phyloP scores from a whole-genome alignment of 257 asterid genomes.

The Handroanthus guayacan region DNA sequence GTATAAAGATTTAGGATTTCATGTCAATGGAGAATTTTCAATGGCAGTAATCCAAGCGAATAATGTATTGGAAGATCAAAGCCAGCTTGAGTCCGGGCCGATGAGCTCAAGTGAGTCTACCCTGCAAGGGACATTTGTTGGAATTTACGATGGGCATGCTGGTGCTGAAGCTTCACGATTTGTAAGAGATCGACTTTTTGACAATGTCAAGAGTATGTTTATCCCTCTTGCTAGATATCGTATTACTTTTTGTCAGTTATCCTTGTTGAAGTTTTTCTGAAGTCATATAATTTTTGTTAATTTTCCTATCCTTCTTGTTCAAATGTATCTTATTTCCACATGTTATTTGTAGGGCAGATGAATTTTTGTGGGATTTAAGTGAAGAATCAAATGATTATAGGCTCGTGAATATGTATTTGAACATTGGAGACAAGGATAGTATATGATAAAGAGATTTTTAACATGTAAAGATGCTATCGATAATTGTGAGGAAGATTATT shows the following conservation, averaged over 20 bases:
- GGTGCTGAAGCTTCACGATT: constrained; percentile 83
- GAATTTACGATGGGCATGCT: constrained; percentile 89
- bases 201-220: constrained; percentile 70
- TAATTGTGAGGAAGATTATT: constrained; percentile 36
- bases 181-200: constrained; percentile 61
- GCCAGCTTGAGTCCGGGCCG: constrained; percentile 84
- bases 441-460: constrained; percentile 26
- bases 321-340: background rate
- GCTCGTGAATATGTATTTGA: constrained; percentile 36
- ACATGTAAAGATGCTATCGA: constrained; percentile 32
- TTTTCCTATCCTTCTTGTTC: constrained; percentile 6
- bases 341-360: constrained; percentile 23
- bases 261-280: background rate
- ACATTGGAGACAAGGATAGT: constrained; percentile 32
- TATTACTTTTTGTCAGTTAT: background rate
- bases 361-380: background rate
- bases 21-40: constrained; percentile 77
- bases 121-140: constrained; percentile 84
- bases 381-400: constrained; percentile 11
- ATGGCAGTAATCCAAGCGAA: constrained; percentile 92
- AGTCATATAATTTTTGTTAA: constrained; percentile 5
- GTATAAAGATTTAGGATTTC: constrained; percentile 72
- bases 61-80: constrained; percentile 67
- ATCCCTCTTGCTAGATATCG: constrained; percentile 5
- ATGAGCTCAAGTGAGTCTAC: constrained; percentile 67